These are phyloP conservation scores for Kwoniella dejecticola DNA, from an alignment of 768 basidiomycete species.

Conservation along the genomic window DNA sequence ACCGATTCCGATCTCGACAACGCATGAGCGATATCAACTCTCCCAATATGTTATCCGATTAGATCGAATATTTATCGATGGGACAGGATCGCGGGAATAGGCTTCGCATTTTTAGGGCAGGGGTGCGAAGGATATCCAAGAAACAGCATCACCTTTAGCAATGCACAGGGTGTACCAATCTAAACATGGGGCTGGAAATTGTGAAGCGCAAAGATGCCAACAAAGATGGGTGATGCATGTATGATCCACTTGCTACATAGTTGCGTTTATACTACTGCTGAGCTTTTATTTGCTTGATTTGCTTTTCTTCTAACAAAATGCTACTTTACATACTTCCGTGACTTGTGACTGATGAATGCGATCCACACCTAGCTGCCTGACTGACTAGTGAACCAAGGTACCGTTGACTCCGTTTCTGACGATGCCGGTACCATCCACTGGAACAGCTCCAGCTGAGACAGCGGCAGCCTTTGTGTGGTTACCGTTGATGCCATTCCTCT, in stretches of 20 bases:
- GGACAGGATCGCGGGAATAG: background rate
- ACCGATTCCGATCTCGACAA: background rate
- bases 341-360: background rate
- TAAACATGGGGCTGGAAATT: no score
- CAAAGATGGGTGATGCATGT: background rate
- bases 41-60: background rate
- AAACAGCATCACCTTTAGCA: no score
- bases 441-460: constrained; percentile 43
- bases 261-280: background rate
- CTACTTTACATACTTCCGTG: background rate
- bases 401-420: constrained; percentile 34
- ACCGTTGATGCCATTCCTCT: constrained; percentile 43
- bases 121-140: no score
- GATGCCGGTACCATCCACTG: constrained; percentile 39
- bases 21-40: background rate
- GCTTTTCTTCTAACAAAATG: constrained; percentile 8
- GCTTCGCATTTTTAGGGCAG: no score
- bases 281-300: background rate
- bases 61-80: background rate
- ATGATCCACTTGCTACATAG: constrained; percentile 1
- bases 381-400: background rate
- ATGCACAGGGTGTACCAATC: no score
- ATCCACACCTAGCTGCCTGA: no score
- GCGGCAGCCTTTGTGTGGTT: constrained; percentile 38
- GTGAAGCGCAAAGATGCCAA: no score